Conservation (phyloP, 2,329 filamentous ascomycete genomes). For the Phaeosphaeria sp. region DNA sequence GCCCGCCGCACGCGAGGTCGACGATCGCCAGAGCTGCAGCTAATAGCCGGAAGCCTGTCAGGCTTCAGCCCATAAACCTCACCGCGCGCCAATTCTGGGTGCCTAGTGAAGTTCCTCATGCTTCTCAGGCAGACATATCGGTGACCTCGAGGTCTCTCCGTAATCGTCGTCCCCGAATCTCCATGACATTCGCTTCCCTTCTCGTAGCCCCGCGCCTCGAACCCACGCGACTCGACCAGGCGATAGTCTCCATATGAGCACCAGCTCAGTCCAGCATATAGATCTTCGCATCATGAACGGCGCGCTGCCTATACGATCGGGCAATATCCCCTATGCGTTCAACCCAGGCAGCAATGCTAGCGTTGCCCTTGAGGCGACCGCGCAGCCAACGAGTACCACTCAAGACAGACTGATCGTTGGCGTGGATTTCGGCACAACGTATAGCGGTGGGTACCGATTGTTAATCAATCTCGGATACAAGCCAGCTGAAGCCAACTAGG, state of each 20-base stretch:
- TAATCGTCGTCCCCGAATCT: conserved; percentile 6
- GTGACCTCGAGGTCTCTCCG: conserved; percentile 31
- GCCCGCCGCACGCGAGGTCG: conserved; percentile 15
- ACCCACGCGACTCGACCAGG: conserved; percentile 21
- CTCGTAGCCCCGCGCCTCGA: conserved; percentile 18
- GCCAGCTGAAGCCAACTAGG: conserved; percentile 46
- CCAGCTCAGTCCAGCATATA: conserved; percentile 1
- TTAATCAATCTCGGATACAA: neutral
- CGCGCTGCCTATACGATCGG: conserved; percentile 29
- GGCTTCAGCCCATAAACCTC: conserved; percentile 26
- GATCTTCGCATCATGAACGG: conserved; percentile 26
- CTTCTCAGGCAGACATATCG: conserved; percentile 35
- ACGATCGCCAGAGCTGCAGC: conserved; percentile 21
- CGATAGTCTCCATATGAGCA: conserved; percentile 4
- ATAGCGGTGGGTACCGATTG: conserved; percentile 63
- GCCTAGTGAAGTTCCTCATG: conserved; percentile 39
- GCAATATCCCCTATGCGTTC: conserved; percentile 43
- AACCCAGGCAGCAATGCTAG: conserved; percentile 36
- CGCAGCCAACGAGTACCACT: conserved; percentile 18
- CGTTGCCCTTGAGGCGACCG: conserved; percentile 17
- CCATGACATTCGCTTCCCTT: conserved; percentile 8
- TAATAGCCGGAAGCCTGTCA: conserved; percentile 23
- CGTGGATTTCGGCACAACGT: conserved; percentile 86
- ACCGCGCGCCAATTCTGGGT: conserved; percentile 18
- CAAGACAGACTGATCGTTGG: conserved; percentile 75